Percentiles rank a stretch among this genome's conserved stretches.
phyloP scores from a whole-genome alignment of 345 rosid genomes.

The Eucalyptus camaldulensis region DNA sequence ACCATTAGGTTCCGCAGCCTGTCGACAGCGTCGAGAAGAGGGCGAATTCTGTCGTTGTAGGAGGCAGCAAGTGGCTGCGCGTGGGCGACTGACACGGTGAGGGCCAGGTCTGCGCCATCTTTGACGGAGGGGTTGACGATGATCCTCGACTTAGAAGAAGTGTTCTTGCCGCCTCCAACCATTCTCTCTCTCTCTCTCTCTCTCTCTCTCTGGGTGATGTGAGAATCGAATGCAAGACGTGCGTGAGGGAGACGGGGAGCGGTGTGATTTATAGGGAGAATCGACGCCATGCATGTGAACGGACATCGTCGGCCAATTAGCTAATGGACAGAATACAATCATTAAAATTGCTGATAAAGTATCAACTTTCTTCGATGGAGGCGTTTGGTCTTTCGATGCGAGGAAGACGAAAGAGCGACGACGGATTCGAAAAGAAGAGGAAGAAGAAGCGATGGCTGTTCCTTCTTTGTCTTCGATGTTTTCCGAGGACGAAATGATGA shows the following conservation, averaged over 20 bases:
- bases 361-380: background rate
- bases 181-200: background rate
- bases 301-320: background rate
- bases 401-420: background rate
- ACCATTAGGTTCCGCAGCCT: constrained; percentile 24
- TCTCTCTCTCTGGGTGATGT: background rate
- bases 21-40: constrained; percentile 45
- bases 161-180: background rate
- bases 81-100: background rate
- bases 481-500: background rate
- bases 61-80: constrained; percentile 17
- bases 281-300: background rate
- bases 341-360: background rate
- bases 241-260: background rate
- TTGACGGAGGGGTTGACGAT: background rate
- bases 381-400: background rate
- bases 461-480: background rate
- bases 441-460: background rate
- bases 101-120: background rate
- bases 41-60: constrained; percentile 27
- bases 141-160: background rate
- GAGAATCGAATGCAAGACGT: background rate
- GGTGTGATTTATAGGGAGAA: background rate
- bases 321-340: background rate
- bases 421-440: background rate